A percentile compares a stretch with the other conserved stretches of the same genome.
These are phyloP conservation scores for Fusarium kyushuense DNA, from an alignment of 2,329 filamentous ascomycete genomes.

Conservation along the genomic window DNA sequence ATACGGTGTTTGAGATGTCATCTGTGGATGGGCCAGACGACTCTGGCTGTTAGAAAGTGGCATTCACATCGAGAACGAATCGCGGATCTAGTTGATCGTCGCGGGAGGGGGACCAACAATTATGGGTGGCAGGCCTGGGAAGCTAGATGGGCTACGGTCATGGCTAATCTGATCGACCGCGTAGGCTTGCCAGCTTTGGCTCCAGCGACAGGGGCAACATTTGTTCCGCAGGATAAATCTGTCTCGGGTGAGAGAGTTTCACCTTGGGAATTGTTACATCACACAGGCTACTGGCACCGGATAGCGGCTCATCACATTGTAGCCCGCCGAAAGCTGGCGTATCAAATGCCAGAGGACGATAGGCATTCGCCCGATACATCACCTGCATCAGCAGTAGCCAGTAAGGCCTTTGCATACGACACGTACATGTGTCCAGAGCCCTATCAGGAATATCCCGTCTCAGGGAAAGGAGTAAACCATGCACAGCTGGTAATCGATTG, in stretches of 20 bases:
- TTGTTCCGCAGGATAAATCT: constrained; percentile 68
- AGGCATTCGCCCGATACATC: constrained; percentile 63
- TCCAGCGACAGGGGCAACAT: constrained; percentile 59
- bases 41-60: constrained; percentile 84
- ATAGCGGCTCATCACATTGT: constrained; percentile 69
- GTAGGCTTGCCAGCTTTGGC: constrained; percentile 64
- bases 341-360: constrained; percentile 69
- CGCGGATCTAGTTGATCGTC: constrained; percentile 81
- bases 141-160: constrained; percentile 74
- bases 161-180: constrained; percentile 71
- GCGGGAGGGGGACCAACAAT: constrained; percentile 85
- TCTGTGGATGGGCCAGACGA: constrained; percentile 83
- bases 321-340: constrained; percentile 65
- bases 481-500: constrained; percentile 66
- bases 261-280: constrained; percentile 74
- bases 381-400: constrained; percentile 59
- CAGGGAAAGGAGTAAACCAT: constrained; percentile 66
- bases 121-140: constrained; percentile 98
- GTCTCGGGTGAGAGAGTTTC: constrained; percentile 68
- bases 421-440: constrained; percentile 75
- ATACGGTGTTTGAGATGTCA: constrained; percentile 86
- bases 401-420: constrained; percentile 70
- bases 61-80: constrained; percentile 79
- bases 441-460: constrained; percentile 68
- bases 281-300: constrained; percentile 76